Percentiles rank a stretch among this genome's conserved stretches.
Conservation (phyloP, 345 rosid species). For the Arabidopsis suecica region DNA sequence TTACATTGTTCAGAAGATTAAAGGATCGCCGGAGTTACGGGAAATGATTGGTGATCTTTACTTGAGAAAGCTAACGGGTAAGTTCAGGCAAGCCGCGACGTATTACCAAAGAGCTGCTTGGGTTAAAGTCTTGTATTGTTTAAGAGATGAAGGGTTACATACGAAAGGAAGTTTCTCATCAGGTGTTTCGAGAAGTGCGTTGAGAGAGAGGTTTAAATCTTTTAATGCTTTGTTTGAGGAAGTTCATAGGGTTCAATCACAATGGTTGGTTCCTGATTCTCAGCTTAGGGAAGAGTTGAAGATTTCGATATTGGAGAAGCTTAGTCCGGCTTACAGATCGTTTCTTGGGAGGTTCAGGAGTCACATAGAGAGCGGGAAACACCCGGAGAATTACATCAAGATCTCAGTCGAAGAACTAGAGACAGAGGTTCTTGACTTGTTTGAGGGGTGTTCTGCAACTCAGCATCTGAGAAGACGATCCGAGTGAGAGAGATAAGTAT, state of each 20-base stretch:
- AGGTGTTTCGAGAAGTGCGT: conserved; percentile 80
- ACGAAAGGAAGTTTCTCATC: conserved; percentile 86
- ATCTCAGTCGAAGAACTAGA: conserved; percentile 90
- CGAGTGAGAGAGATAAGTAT: conserved; percentile 51
- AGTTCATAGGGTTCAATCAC: conserved; percentile 82
- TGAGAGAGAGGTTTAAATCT: conserved; percentile 88
- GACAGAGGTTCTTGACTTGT: conserved; percentile 88
- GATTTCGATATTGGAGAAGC: conserved; percentile 83
- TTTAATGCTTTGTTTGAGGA: conserved; percentile 90
- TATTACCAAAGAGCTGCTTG: conserved; percentile 94
- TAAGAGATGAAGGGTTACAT: conserved; percentile 90
- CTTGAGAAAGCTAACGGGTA: conserved; percentile 76
- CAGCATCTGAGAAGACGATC: conserved; percentile 88
- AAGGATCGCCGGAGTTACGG: conserved; percentile 76
- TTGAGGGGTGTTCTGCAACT: conserved; percentile 82
- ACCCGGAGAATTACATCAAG: conserved; percentile 96
- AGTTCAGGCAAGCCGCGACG: conserved; percentile 80
- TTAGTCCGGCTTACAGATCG: conserved; percentile 92
- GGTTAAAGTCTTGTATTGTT: conserved; percentile 82
- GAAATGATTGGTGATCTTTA: conserved; percentile 98
- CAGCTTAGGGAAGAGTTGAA: conserved; percentile 93
- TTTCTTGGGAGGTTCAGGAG: conserved; percentile 92
- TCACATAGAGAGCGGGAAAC: conserved; percentile 91
- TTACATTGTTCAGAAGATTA: conserved; percentile 84
- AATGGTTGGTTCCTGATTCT: conserved; percentile 80